These are phyloP conservation scores for Hippophae gyantsensis DNA, from an alignment of 306 rosid genomes.

Conservation along the genomic window DNA sequence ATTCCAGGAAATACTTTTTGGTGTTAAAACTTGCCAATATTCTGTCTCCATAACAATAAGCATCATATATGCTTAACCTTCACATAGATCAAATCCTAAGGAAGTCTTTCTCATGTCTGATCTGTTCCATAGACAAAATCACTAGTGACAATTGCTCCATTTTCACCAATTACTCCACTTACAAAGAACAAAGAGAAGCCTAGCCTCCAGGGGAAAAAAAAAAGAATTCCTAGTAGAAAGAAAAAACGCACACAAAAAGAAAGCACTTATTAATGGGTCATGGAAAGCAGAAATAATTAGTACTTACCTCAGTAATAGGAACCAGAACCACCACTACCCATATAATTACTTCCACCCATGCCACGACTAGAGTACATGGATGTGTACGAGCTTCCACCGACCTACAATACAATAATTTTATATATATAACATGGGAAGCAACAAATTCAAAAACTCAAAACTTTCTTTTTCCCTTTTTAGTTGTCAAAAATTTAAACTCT, in stretches of 20 bases:
- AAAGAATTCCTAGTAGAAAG: conserved; percentile 26
- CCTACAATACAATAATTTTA: conserved; percentile 32
- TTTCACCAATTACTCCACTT: conserved; percentile 44
- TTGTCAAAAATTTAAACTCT: background rate
- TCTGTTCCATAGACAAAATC: conserved; percentile 78
- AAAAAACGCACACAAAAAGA: background rate
- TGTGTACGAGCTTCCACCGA: conserved; percentile 70
- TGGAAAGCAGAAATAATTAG: background rate
- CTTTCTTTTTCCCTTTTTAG: no score
- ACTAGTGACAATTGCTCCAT: conserved; percentile 52
- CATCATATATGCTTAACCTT: conserved; percentile 42
- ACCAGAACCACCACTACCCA: conserved; percentile 70
- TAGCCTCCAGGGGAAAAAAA: conserved; percentile 14
- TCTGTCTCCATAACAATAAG: conserved; percentile 45
- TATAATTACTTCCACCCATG: conserved; percentile 63
- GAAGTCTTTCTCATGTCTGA: conserved; percentile 52
- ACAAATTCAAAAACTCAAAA: background rate
- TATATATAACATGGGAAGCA: background rate
- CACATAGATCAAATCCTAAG: conserved; percentile 48
- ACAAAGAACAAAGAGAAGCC: conserved; percentile 32
- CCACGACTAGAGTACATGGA: conserved; percentile 71
- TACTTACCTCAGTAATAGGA: conserved; percentile 81
- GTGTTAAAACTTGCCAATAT: conserved; percentile 25
- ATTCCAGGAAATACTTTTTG: conserved; percentile 13
- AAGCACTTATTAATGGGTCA: background rate